phyloP scores from a whole-genome alignment of 805 yeast species.

The Naumovozyma baii region DNA sequence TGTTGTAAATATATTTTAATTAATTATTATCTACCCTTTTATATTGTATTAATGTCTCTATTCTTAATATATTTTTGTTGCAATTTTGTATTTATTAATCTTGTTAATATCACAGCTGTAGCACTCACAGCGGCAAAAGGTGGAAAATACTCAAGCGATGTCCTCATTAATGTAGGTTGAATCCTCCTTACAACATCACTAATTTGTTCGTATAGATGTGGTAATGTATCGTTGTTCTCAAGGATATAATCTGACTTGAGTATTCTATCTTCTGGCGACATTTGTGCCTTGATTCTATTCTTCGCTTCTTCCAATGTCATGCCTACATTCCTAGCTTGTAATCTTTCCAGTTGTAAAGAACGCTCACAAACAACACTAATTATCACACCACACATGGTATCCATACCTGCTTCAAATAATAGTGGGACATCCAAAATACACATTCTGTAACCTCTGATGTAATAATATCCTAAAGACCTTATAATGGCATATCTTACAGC shows the following conservation, averaged over 20 bases:
- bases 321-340: slow-evolving; percentile 57
- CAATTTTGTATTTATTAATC: slow-evolving; percentile 8
- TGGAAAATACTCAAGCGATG: slow-evolving; percentile 33
- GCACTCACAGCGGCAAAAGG: slow-evolving; percentile 33
- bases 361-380: slow-evolving; percentile 57
- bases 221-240: slow-evolving; percentile 45
- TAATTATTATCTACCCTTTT: neutral
- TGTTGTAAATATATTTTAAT: neutral
- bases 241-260: slow-evolving; percentile 55
- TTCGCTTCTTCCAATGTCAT: slow-evolving; percentile 56
- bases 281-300: slow-evolving; percentile 67
- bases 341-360: slow-evolving; percentile 51
- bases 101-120: slow-evolving; percentile 20
- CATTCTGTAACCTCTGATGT: slow-evolving; percentile 46
- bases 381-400: slow-evolving; percentile 58
- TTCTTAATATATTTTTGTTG: slow-evolving; percentile 2
- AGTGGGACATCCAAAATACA: slow-evolving; percentile 86
- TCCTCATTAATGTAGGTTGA: slow-evolving; percentile 31
- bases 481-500: slow-evolving; percentile 61
- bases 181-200: slow-evolving; percentile 32
- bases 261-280: slow-evolving; percentile 51
- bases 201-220: slow-evolving; percentile 36
- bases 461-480: slow-evolving; percentile 44
- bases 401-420: slow-evolving; percentile 69
- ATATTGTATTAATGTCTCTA: slow-evolving; percentile 4